Evolutionary conservation across 768 basidiomycete genomes (phyloP), one percentile per base, ranked within the genome.

Genomic region (Boletellus ananas): DNA sequence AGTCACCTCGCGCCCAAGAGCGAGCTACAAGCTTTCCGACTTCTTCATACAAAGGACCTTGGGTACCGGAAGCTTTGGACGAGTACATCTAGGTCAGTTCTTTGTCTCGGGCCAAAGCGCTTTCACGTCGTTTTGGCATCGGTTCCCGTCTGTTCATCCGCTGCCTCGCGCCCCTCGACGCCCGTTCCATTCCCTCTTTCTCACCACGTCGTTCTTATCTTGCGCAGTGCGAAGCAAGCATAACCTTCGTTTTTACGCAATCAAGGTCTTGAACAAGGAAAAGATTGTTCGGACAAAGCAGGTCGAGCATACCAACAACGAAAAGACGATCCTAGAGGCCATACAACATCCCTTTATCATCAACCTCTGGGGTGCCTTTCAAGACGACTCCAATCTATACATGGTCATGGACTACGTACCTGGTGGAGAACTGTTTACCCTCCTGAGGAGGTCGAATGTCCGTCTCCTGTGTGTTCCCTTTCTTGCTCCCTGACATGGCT

Each of bases 371-470:
- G 94, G 94, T 31, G 82, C 85, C 4, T 94, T 94, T 66, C 96
- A 98, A 64, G 96, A 98, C 62, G 68, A 82, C 31, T 70, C 87
- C 17, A 98, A 97, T 67, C 78, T 98, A 13, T 99, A 97, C 75
- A 95, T 99, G 91, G 87, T 98, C 48, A 90, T 98, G 83, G 94
- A 86, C 73, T 97, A 90, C 68, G 92, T 92, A 3, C 90, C 94
- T 4, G 96, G 96, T 8, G 96, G 96, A 14, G 96, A 99, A 67
- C 78, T 99, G 6, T 99, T 98, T 68, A 94, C 93, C 13, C 81
- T 97, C 47, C 70, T 97, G 54, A 80, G 94, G 57, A 79, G 93
- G 71, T 93, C 91, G 43, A 91, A 90, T 65, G 92, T 93, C 38
- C 57, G 83, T 74, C 12, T 7, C 51, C 60, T 16, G 53, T 36